Percentiles rank a stretch among this genome's conserved stretches.
Evolutionary conservation across 169 alveolate genomes (phyloP).

Genomic region (Plasmodium knowlesi): DNA sequence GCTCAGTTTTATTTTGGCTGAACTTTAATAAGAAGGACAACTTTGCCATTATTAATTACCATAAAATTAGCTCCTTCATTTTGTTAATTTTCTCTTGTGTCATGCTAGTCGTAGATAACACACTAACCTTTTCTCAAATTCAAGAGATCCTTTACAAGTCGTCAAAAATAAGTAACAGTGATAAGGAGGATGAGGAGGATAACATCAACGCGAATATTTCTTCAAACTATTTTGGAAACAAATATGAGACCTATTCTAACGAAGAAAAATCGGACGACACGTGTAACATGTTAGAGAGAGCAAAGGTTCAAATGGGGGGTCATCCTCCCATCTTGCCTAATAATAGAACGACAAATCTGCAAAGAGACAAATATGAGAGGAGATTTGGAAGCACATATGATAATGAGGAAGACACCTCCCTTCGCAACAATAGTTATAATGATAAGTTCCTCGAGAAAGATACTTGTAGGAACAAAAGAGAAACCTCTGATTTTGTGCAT

Average conservation of each 20-base stretch:
- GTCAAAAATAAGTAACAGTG: conserved; percentile 55
- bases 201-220: neutral
- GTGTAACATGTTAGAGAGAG: neutral
- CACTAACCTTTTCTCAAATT: conserved; percentile 56
- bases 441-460: neutral
- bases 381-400: neutral
- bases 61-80: conserved; percentile 70
- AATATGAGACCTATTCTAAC: neutral
- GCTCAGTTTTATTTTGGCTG: conserved; percentile 82
- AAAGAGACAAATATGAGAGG: neutral
- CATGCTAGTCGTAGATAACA: conserved; percentile 60
- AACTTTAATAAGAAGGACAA: conserved; percentile 81
- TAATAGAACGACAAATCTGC: neutral
- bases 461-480: neutral
- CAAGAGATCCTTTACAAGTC: conserved; percentile 70
- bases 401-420: neutral
- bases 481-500: neutral
- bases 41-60: conserved; percentile 81
- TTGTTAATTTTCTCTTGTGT: conserved; percentile 66
- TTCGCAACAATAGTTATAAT: neutral
- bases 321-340: neutral
- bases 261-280: conserved; percentile 7
- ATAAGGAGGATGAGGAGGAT: conserved; percentile 10
- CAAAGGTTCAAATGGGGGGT: neutral
- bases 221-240: conserved; percentile 24